Base-by-base conservation (phyloP, 805 yeast species). In the Tetrapisispora nanseiensis region DNA sequence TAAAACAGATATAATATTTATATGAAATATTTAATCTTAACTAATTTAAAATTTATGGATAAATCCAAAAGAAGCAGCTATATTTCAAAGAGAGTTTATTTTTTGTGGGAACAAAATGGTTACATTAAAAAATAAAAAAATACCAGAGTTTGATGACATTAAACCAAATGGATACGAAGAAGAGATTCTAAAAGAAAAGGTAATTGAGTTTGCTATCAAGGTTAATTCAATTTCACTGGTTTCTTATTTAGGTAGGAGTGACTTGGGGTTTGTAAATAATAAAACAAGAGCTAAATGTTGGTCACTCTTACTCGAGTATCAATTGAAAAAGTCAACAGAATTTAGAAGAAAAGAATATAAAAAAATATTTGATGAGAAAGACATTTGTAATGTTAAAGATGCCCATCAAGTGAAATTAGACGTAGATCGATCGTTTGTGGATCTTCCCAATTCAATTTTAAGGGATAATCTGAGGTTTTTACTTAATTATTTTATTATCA, bases 381-480 rank as follows among this genome's bases (percentile, higher is more conserved):
- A 24, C 8, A 18, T 24, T 40, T 24, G 2, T 95, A 84, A 55
- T n/a, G 32, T 29, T 10, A 64, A 63, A 39, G 95, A 86, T 55
- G 92, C 82, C 52, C 74, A 73, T 7, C 98, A 90, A 61, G 86
- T 87, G 1, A 60, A 66, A 39, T 71, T 86, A 43, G 98, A 90
- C 61, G 80, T 86, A 2, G 75, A 75, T 18, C 65, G 98, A 40
- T 76, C 94, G 12, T 82, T 80, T 55, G 73, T 72, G 2, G 46
- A 50, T 16, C 35, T 59, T 3, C 29, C 46, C 6, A 45, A 53
- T 22, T 45, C 46, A 2, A 52, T 53, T 4, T 38, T 59, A 13
- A 56, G 55, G 33, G 39, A 33, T 1, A n/a, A 40, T 5, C 44
- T 63, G 36, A 55, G 56, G 37, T 30, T 36, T 3, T 22, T 51